Base-by-base conservation (phyloP, 768 basidiomycete genomes). In the Xerocomellus dryophilus region DNA sequence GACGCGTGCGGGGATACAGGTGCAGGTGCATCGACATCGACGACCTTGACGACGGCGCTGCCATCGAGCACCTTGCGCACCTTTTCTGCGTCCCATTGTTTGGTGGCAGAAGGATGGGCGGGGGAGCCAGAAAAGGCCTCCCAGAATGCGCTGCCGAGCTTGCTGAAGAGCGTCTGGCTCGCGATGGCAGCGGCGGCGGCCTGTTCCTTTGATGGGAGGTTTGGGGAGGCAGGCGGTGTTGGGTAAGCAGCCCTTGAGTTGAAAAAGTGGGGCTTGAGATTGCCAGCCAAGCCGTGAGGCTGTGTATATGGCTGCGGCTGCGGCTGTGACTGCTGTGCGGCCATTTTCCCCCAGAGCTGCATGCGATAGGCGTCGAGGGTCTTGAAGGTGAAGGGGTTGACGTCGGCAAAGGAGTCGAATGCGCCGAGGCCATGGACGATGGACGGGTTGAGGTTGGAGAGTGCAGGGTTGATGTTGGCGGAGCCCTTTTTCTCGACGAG, bases 331-430 rank as follows among this genome's bases (percentile, higher is more conserved):
- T 82, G 87, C 60, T 92, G 91, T 31, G 83, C 78, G 0, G 92
- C 92, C 84, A 96, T 90, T 73, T 88, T 83, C 32, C 85, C 82
- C 94, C 93, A 96, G 0, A 97, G 77, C 57, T 96, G 93, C 89
- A 93, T 93, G 39, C 93, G 81, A 66, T 87, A 87, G 67, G 85
- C 81, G 71, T 95, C 93, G 60, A 95, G 74, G 2, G 81, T 84
- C 76, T 92, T 93, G 77, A 95, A 81, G 3, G 88, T 93, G 71
- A 94, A 94, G 12, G 86, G 84, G 59, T 90, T 92, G 58, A 77
- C 67, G 60, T 94, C 92, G 21, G 85, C 76, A 71, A 91, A 94
- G 15, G 83, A 77, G 53, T 93, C 89, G 70, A 93, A 91, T 1
- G 80, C 78, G 38, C 71, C 73, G 55, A 68, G 14, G 64, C 69